Evolutionary conservation across 805 yeast species (phyloP).

Genomic region (Candida chauliodis): DNA sequence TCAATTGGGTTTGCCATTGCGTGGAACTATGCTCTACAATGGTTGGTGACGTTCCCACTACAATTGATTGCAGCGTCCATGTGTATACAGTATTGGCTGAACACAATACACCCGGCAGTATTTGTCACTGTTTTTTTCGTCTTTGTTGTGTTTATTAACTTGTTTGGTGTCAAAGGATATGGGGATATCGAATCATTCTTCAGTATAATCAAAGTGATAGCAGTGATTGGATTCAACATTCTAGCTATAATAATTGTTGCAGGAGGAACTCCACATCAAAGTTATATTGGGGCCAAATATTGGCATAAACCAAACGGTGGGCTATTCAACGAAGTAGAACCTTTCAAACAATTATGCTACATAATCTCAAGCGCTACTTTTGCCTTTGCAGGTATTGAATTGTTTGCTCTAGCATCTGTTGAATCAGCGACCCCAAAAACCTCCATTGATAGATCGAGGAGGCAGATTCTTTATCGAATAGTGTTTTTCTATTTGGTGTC

Average conservation of each 20-base stretch:
- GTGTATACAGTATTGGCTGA: conserved; percentile 30
- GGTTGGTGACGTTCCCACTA: conserved; percentile 35
- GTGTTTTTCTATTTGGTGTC: conserved; percentile 54
- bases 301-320: conserved; percentile 58
- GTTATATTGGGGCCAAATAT: conserved; percentile 55
- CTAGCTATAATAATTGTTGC: conserved; percentile 51
- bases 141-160: conserved; percentile 48
- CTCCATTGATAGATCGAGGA: conserved; percentile 60
- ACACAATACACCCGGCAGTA: conserved; percentile 43
- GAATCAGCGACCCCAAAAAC: conserved; percentile 61
- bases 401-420: conserved; percentile 63
- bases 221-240: conserved; percentile 57
- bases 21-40: conserved; percentile 41
- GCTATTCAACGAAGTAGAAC: conserved; percentile 35
- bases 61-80: conserved; percentile 36
- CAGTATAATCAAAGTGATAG: conserved; percentile 51
- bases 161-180: conserved; percentile 63
- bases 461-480: conserved; percentile 65
- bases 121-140: conserved; percentile 55
- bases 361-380: conserved; percentile 61
- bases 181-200: conserved; percentile 67
- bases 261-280: conserved; percentile 57
- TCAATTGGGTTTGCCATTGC: conserved; percentile 65
- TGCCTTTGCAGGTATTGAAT: conserved; percentile 66
- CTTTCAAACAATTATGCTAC: conserved; percentile 60